Evolutionary conservation across 2,329 filamentous ascomycete species (phyloP).

Genomic region (Lachnellula hyalina): DNA sequence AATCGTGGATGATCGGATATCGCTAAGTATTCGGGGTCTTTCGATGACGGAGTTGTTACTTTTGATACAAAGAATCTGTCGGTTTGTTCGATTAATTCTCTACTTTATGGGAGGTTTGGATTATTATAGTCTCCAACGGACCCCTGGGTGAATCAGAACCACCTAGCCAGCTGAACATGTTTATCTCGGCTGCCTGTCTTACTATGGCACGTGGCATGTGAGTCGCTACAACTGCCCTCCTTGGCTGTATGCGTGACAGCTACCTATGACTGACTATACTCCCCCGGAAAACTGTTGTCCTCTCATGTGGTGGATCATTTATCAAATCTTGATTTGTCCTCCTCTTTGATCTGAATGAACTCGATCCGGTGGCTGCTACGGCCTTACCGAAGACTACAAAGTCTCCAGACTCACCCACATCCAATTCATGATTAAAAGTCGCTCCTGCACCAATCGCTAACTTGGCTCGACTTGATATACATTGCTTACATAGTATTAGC

Average conservation of each 20-base stretch:
- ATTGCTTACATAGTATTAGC: constrained; percentile 19
- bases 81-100: neutral
- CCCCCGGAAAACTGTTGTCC: constrained; percentile 24
- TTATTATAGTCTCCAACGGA: neutral
- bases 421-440: neutral
- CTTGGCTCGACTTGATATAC: constrained; percentile 28
- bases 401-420: constrained; percentile 23
- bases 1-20: neutral
- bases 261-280: constrained; percentile 16
- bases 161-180: neutral
- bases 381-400: constrained; percentile 26
- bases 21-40: neutral
- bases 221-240: constrained; percentile 1
- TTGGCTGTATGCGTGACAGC: neutral
- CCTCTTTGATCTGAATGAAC: constrained; percentile 22
- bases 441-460: constrained; percentile 25
- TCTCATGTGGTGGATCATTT: constrained; percentile 25
- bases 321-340: constrained; percentile 27
- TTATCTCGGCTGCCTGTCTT: neutral
- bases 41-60: neutral
- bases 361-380: constrained; percentile 5
- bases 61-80: neutral
- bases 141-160: neutral
- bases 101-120: neutral
- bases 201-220: constrained; percentile 8